Evolutionary conservation across 371 early-diverging fungal species (phyloP).

Genomic region (Batrachochytrium dendrobatidis): DNA sequence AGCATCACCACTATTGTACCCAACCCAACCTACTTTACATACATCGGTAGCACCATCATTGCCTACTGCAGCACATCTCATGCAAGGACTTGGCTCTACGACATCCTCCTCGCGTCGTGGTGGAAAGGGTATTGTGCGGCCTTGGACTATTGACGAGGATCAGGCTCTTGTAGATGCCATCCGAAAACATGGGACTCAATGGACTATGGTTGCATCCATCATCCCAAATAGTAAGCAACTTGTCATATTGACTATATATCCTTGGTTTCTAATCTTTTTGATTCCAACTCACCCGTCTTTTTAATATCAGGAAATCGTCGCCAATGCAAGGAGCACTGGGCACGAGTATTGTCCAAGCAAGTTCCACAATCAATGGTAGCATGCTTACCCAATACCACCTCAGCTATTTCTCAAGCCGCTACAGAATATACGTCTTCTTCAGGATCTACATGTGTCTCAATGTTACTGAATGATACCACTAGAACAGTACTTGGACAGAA

Average conservation of each 20-base stretch:
- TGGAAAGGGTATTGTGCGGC: conserved; percentile 10
- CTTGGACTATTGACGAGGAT: conserved; percentile 14
- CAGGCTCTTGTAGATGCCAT: conserved; percentile 5
- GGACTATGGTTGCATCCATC: not conserved
- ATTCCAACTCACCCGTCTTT: not conserved
- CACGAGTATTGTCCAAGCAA: not conserved
- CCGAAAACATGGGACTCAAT: conserved; percentile 1
- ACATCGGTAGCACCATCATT: too few relatives aligned
- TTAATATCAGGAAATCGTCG: not conserved
- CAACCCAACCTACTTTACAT: too few relatives aligned
- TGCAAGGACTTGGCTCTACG: not conserved
- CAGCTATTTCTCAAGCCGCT: too few relatives aligned
- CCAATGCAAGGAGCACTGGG: conserved; percentile 1
- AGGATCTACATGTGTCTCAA: too few relatives aligned
- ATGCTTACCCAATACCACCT: too few relatives aligned
- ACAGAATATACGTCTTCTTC: too few relatives aligned
- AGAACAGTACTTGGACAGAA: too few relatives aligned
- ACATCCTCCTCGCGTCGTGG: not conserved
- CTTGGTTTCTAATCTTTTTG: not conserved
- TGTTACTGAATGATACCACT: too few relatives aligned
- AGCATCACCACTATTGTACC: too few relatives aligned
- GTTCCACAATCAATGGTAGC: too few relatives aligned
- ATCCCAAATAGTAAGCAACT: not conserved
- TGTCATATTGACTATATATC: not conserved
- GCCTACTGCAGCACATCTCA: not conserved